Evolutionary conservation across 768 basidiomycete genomes (phyloP), one percentile per base, ranked within the genome.

Genomic region (Lactifluus hygrophoroides): DNA sequence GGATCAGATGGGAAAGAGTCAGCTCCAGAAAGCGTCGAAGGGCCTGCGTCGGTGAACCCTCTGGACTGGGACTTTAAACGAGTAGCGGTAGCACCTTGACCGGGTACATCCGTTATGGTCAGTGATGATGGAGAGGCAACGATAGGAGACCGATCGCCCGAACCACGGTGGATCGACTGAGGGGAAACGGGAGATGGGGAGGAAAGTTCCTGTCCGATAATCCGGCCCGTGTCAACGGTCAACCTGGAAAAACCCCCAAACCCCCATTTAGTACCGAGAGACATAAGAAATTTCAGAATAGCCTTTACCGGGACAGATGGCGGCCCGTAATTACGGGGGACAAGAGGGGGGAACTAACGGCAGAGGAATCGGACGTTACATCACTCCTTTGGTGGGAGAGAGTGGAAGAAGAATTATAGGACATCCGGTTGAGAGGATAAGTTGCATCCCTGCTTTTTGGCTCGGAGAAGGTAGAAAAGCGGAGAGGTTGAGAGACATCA

Each of bases 331-430:
- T 38, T 19, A 25, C 6, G 46, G 64, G 54, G 11, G 54, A 50
- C 48, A 64, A 38, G 30, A 56, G 54, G 10, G 63, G 58, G 13
- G 63, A 52, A 9, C 53, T 53, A n/a, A 54, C 17, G 16, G 40
- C 42, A 32, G 61, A 56, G 44, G 44, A 55, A 52, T 64, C 61
- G n/a, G 63, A 37, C 19, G 63, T 58, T 38, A 64, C 3, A 28
- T 62, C 63, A n/a, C 51, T 56, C 37, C 56, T 50, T 3, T 63
- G 56, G 44, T 79, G 75, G 14, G 81, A 82, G 38, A 78, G 74
- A 11, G 83, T 80, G 6, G 82, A 84, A 3, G 80, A 79, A 5
- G 83, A 84, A 21, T 76, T 76, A 66, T 80, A 81, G 0, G 84
- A 85, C 13, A 72, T 69, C 54, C 82, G 74, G 64, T 78, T 75